These are phyloP conservation scores for Oidiodendron maius DNA, from an alignment of 495 filamentous ascomycete species.

Conservation along the genomic window DNA sequence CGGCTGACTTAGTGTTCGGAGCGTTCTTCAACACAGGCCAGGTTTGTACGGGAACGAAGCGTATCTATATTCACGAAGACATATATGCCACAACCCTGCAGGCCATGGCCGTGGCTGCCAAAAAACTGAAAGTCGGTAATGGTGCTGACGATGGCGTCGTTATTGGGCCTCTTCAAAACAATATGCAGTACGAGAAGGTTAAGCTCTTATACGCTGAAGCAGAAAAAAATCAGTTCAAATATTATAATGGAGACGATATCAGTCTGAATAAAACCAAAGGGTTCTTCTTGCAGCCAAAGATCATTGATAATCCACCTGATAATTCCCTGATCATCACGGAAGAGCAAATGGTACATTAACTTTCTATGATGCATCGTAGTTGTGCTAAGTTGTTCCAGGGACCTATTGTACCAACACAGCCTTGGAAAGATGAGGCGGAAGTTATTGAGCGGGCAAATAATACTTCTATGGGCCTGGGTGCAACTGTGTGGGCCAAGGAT, in stretches of 20 bases:
- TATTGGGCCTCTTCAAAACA: constrained; percentile 49
- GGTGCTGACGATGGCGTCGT: constrained; percentile 28
- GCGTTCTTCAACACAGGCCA: constrained; percentile 46
- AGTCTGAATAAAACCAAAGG: no score
- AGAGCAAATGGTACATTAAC: constrained; percentile 34
- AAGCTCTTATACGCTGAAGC: constrained; percentile 20
- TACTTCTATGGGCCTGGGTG: constrained; percentile 39
- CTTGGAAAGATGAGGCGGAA: constrained; percentile 43
- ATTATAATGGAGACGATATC: no score
- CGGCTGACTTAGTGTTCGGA: constrained; percentile 27
- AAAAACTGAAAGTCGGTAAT: constrained; percentile 36
- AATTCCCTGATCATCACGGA: constrained; percentile 40
- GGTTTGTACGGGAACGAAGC: constrained; percentile 19
- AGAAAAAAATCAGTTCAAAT: not conserved
- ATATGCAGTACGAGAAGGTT: constrained; percentile 41
- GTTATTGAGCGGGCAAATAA: constrained; percentile 45
- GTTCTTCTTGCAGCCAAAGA: constrained; percentile 49
- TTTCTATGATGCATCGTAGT: no score
- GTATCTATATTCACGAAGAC: constrained; percentile 53
- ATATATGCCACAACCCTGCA: constrained; percentile 51
- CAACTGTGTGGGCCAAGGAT: constrained; percentile 45
- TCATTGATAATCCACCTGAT: constrained; percentile 53
- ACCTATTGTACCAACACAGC: constrained; percentile 41
- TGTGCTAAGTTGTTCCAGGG: constrained; percentile 15
- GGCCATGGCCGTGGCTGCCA: constrained; percentile 39